Percentiles rank a stretch among this genome's conserved stretches.
phyloP scores from a whole-genome alignment of 2,329 filamentous ascomycete species.

The Metarhizium guizhouense region DNA sequence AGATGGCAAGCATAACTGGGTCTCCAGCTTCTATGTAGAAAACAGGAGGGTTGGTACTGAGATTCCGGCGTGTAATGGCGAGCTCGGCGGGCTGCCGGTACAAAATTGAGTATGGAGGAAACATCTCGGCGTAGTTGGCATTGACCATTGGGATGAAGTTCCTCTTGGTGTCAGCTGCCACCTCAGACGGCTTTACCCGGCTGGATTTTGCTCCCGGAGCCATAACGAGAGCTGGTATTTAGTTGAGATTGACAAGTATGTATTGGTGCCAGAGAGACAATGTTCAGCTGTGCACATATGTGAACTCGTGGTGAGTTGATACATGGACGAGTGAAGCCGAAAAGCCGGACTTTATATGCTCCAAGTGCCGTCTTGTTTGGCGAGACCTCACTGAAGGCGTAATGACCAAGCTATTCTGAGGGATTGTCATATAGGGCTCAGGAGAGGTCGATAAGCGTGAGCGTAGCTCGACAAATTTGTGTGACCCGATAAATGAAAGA shows the following conservation, averaged over 20 bases:
- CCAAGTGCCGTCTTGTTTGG: neutral
- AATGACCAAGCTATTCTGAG: neutral
- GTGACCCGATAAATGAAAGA: slow-evolving; percentile 26
- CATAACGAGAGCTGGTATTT: slow-evolving; percentile 14
- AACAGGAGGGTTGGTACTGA: slow-evolving; percentile 29
- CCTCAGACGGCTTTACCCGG: slow-evolving; percentile 41
- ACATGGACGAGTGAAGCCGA: slow-evolving; percentile 9
- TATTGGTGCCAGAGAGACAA: neutral
- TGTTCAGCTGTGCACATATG: neutral
- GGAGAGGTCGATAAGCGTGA: slow-evolving; percentile 12
- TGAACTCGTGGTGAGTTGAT: slow-evolving; percentile 6
- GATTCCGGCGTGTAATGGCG: slow-evolving; percentile 25
- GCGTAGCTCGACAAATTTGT: slow-evolving; percentile 21
- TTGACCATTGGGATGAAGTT: slow-evolving; percentile 58
- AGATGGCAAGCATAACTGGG: slow-evolving; percentile 50
- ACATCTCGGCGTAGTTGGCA: slow-evolving; percentile 44
- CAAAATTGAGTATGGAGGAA: slow-evolving; percentile 50
- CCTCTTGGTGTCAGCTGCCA: slow-evolving; percentile 65
- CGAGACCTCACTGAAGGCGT: neutral
- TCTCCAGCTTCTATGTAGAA: slow-evolving; percentile 48
- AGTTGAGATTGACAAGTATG: neutral
- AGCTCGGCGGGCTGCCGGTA: slow-evolving; percentile 44
- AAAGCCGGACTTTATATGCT: slow-evolving; percentile 6
- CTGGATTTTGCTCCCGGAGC: slow-evolving; percentile 21
- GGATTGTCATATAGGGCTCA: neutral